Evolutionary conservation across 139 green algal species (phyloP).

Genomic region (Chlamydomonas incerta): DNA sequence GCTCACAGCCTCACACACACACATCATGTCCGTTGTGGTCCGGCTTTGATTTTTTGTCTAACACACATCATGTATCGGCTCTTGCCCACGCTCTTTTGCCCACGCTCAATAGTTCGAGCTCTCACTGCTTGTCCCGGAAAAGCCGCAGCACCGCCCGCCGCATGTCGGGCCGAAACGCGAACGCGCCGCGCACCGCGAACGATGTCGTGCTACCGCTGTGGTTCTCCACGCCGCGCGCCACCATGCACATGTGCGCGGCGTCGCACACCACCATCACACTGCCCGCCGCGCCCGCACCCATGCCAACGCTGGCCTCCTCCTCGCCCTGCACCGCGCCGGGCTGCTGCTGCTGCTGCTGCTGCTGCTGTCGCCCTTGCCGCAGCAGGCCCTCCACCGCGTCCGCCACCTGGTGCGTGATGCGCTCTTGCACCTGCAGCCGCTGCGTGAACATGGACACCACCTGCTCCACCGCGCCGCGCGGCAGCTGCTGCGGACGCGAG

Average conservation of each 20-base stretch:
- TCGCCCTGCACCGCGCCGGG: no score
- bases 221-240: slow-evolving; percentile 93
- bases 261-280: slow-evolving; percentile 87
- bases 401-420: slow-evolving; percentile 91
- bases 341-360: no score
- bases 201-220: slow-evolving; percentile 83
- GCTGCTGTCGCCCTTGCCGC: background rate
- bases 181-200: slow-evolving; percentile 64
- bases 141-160: slow-evolving; percentile 33
- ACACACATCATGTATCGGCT: no score
- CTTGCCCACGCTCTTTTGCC: no score
- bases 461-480: slow-evolving; percentile 34
- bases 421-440: slow-evolving; percentile 94
- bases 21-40: no score
- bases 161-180: slow-evolving; percentile 46
- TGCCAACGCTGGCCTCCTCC: no score
- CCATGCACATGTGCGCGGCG: slow-evolving; percentile 98
- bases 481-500: background rate
- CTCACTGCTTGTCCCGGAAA: slow-evolving; percentile 24
- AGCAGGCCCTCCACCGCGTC: slow-evolving; percentile 62
- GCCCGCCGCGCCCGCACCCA: no score
- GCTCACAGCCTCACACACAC: no score
- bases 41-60: no score
- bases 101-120: no score
- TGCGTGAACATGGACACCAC: slow-evolving; percentile 70